These are phyloP conservation scores for Hsuehochloa calcarea DNA, from an alignment of 176 grass and related monocot genomes.

Conservation along the genomic window DNA sequence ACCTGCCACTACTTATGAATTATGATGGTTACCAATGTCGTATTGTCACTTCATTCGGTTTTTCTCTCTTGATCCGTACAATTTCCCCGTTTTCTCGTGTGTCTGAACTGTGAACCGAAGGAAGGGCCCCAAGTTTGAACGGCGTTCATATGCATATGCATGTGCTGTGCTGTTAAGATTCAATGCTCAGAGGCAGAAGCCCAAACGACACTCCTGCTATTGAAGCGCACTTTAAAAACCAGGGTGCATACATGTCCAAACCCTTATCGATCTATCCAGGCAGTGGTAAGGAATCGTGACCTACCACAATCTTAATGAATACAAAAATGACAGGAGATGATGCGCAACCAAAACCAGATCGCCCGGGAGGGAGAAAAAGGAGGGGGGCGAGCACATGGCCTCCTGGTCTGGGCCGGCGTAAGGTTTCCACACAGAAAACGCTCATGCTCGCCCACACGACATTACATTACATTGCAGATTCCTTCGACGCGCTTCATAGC, in stretches of 20 bases:
- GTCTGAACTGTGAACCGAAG: background rate
- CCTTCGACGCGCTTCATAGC: background rate
- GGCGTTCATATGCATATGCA: background rate
- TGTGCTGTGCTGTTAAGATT: background rate
- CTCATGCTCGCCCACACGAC: background rate
- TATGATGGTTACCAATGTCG: background rate
- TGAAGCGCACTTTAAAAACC: background rate
- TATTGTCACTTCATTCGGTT: background rate
- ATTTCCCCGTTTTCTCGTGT: background rate
- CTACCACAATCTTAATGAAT: constrained; percentile 26
- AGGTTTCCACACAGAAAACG: constrained; percentile 1
- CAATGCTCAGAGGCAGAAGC: background rate
- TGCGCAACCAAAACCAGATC: background rate
- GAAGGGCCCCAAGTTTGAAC: background rate
- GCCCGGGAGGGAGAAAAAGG: background rate
- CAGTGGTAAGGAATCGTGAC: background rate
- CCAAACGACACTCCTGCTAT: background rate
- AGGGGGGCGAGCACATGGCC: constrained; percentile 12
- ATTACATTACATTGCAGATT: background rate
- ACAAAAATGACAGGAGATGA: constrained; percentile 6
- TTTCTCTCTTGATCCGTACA: background rate
- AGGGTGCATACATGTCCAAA: constrained; percentile 21
- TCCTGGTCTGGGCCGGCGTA: background rate
- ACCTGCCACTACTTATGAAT: background rate
- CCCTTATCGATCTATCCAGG: background rate